Base-by-base conservation (phyloP, 345 rosid species). In the Euphorbia tirucalli region DNA sequence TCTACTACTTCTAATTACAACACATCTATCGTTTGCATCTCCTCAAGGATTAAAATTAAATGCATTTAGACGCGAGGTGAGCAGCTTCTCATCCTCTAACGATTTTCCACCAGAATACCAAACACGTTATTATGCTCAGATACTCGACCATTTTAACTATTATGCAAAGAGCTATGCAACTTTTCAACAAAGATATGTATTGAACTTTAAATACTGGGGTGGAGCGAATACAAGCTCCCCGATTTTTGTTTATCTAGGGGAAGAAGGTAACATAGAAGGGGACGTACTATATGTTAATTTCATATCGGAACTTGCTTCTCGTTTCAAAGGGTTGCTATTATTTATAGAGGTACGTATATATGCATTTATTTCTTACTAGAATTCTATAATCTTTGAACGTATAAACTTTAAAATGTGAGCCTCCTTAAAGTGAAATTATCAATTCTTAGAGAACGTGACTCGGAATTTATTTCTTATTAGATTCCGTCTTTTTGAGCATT, bases 131-230 rank as follows among this genome's bases (percentile, higher is more conserved):
- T 67, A 50, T 21, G 21, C 13, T 2, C 71, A 67, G 16, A 67
- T 44, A 31, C 70, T 67, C 14, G 59, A 67, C 4, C 70, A 49
- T 39, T 50, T 66, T 57, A 67, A 67, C 58, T 67, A 50, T 32
- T 27, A 32, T 24, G 61, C 71, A 6, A 60, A 31, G 16, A 67
- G 61, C 21, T 67, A 49, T 31, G 39, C 18, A 19, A 67, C 58
- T n/a, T 67, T 67, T 14, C 43, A 30, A 19, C 70, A 67, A 9
- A 67, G 70, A 30, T 67, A 67, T 30, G 16, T 67, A 9, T 1
- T 65, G 32, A 65, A 46, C 21, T 22, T 28, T 27, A 65, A 43
- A 31, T 65, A 65, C 4, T 65, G 69, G 69, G 69, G 35, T 0
- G 35, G n/a, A 6, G 66, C 31, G 11, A 61, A 35, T 35, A 31